Percentiles rank a stretch among this genome's conserved stretches.
Conservation (phyloP, 2,329 filamentous ascomycete species). For the Parastagonospora nodorum region DNA sequence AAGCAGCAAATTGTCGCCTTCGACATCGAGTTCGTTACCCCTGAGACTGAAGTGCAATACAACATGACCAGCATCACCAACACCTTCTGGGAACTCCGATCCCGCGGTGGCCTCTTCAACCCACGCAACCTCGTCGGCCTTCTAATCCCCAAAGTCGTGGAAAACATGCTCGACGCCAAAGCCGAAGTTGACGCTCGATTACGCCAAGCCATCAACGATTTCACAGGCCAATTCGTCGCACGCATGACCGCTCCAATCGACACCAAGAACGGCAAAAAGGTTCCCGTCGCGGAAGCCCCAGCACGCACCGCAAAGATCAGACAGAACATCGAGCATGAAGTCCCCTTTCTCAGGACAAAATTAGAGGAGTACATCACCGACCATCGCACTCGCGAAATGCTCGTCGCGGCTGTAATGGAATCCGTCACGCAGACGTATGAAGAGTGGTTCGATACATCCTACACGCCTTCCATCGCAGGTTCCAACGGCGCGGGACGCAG, state of each 20-base stretch:
- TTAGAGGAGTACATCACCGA: slow-evolving; percentile 69
- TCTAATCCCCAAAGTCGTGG: slow-evolving; percentile 68
- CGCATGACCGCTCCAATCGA: slow-evolving; percentile 60
- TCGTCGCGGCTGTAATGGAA: slow-evolving; percentile 69
- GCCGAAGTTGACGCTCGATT: slow-evolving; percentile 68
- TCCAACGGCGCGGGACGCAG: slow-evolving; percentile 24
- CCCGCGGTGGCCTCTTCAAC: slow-evolving; percentile 69
- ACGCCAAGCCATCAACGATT: slow-evolving; percentile 67
- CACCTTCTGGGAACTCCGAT: slow-evolving; percentile 70
- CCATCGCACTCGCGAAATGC: slow-evolving; percentile 66
- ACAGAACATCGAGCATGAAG: slow-evolving; percentile 62
- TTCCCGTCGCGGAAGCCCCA: slow-evolving; percentile 30
- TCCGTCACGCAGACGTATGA: slow-evolving; percentile 67
- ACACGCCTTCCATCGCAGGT: slow-evolving; percentile 28
- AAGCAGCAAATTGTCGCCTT: slow-evolving; percentile 97
- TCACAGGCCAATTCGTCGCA: slow-evolving; percentile 62
- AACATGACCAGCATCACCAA: slow-evolving; percentile 69
- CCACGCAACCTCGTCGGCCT: slow-evolving; percentile 65
- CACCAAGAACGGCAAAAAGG: slow-evolving; percentile 32
- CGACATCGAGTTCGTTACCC: slow-evolving; percentile 79
- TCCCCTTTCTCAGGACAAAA: slow-evolving; percentile 60
- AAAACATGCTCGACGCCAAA: slow-evolving; percentile 74
- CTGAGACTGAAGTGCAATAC: slow-evolving; percentile 63
- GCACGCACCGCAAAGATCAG: slow-evolving; percentile 53
- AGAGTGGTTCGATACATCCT: slow-evolving; percentile 64